Evolutionary conservation across 2,329 filamentous ascomycete species (phyloP).

Genomic region (Xylariales sp.): DNA sequence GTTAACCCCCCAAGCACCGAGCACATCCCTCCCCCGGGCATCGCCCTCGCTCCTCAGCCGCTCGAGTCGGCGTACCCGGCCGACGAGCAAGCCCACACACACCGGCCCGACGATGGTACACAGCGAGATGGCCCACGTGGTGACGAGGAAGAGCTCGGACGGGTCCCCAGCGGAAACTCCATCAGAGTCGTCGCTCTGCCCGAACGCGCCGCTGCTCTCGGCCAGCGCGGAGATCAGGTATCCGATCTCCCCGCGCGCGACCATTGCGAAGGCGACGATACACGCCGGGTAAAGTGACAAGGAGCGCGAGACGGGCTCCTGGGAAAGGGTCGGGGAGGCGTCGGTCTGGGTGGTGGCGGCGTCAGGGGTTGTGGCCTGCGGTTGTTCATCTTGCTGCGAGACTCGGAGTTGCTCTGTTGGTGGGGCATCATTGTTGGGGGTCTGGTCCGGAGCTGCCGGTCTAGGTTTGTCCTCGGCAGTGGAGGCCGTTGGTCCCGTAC

Average conservation of each 20-base stretch:
- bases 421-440: background rate
- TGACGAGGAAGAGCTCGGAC: slow-evolving; percentile 45
- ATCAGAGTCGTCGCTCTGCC: slow-evolving; percentile 9
- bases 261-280: slow-evolving; percentile 66
- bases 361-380: slow-evolving; percentile 14
- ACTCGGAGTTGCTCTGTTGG: background rate
- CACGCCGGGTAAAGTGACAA: slow-evolving; percentile 62
- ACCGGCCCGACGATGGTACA: slow-evolving; percentile 51
- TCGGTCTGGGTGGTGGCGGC: background rate
- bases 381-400: slow-evolving; percentile 3
- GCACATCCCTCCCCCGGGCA: slow-evolving; percentile 13
- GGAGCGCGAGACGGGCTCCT: too few relatives aligned
- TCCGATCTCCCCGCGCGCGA: slow-evolving; percentile 74
- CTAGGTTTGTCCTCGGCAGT: too few relatives aligned
- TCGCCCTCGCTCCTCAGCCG: slow-evolving; percentile 5
- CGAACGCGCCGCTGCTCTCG: slow-evolving; percentile 46
- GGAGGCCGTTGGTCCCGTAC: too few relatives aligned
- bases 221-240: slow-evolving; percentile 71
- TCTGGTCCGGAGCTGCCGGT: background rate
- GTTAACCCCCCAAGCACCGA: slow-evolving; percentile 23
- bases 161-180: slow-evolving; percentile 2
- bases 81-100: slow-evolving; percentile 41
- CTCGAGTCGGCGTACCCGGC: slow-evolving; percentile 32
- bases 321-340: background rate
- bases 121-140: slow-evolving; percentile 51